Evolutionary conservation across 2,329 filamentous ascomycete genomes (phyloP).

Genomic region (Graphilbum ipis-grandicollis): DNA sequence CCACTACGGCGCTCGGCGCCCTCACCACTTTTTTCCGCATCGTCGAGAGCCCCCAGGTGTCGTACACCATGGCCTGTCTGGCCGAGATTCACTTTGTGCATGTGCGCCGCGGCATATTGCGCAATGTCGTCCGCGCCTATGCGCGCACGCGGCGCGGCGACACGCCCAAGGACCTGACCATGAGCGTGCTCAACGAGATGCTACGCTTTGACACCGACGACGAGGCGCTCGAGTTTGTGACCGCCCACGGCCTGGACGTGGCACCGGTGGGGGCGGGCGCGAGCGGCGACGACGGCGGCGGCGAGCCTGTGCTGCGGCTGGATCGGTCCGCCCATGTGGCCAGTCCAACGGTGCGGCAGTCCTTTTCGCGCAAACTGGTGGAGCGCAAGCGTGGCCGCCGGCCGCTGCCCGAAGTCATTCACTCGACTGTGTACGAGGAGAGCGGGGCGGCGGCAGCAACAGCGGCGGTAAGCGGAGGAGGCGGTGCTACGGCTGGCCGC

Average conservation of each 20-base stretch:
- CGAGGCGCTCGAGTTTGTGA: conserved; percentile 48
- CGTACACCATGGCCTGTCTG: conserved; percentile 54
- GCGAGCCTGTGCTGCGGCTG: conserved; percentile 23
- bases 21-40: conserved; percentile 42
- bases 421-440: conserved; percentile 33
- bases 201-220: conserved; percentile 50
- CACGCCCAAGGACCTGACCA: conserved; percentile 41
- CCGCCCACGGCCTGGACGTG: conserved; percentile 38
- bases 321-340: conserved; percentile 25
- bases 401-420: conserved; percentile 36
- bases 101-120: conserved; percentile 39
- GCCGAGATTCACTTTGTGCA: conserved; percentile 50
- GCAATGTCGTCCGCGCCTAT: conserved; percentile 35
- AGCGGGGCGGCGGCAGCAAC: neutral
- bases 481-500: neutral
- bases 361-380: conserved; percentile 37
- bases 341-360: conserved; percentile 33
- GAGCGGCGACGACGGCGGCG: too few species aligned
- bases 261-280: conserved; percentile 18
- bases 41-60: conserved; percentile 35
- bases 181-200: conserved; percentile 34
- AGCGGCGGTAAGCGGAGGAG: neutral
- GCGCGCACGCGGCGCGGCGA: conserved; percentile 38
- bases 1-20: conserved; percentile 29
- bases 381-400: conserved; percentile 39